Evolutionary conservation across 2,329 filamentous ascomycete species (phyloP), one percentile per base, ranked within the genome.

Genomic region (Xylariaceae sp.): DNA sequence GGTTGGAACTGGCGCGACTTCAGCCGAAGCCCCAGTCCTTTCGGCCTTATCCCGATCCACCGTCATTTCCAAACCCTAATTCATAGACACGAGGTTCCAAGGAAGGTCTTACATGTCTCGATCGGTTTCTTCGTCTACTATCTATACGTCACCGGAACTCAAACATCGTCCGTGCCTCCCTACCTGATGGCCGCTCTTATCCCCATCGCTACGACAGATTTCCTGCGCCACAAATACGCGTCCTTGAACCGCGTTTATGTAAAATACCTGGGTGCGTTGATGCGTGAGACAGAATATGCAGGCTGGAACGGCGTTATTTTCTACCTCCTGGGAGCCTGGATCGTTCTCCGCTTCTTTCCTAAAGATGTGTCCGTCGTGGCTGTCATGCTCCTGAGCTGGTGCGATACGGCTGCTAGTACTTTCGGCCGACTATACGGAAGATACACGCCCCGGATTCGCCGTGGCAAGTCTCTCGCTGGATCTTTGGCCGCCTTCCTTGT

Each of bases 301-400:
- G 87, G 88, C 36, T 98, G 88, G 73, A 98, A 98, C 60, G 92
- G 92, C 36, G 90, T 97, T 51, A 94, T 98, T 50, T 96, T 86
- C 71, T 98, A 97, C 64, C 78, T 98, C 8, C 76, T 96, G 6
- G 92, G 92, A 40, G 83, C 88, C 18, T 96, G 88, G 80, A 73
- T 81, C 21, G 88, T 90, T 12, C 76, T 97, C 50, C 78, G 78
- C 51, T 88, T 87, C 61, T 88, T 94, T 61, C 88, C 89, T 48
- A 98, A 97, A 67, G 92, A 98, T 55, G 76, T 98, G 16, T 88
- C 83, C 6, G 83, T 94, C 34, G 83, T 97, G 70, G 82, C 85
- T 45, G 84, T 97, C 30, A 70, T 98, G 54, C 75, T 98, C 28
- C 77, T 98, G 16, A 94, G 86, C 58, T 98, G 92, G 92, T 98